Percentiles rank a stretch among this genome's conserved stretches.
These are phyloP conservation scores for Fraxinus paxiana DNA, from an alignment of 305 asterid species.

Conservation along the genomic window DNA sequence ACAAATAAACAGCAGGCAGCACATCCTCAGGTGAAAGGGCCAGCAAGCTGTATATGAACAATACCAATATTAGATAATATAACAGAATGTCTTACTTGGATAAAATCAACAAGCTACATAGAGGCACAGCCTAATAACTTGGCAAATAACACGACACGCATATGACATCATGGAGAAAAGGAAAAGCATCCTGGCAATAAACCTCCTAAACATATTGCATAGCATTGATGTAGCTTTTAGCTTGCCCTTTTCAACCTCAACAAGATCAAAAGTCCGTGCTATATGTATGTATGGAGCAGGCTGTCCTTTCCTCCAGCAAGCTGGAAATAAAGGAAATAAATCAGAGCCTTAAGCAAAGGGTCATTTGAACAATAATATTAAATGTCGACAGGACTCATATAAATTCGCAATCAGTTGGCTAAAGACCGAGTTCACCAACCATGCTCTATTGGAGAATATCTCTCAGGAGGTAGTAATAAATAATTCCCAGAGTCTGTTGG, in stretches of 20 bases:
- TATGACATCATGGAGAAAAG: constrained; percentile 13
- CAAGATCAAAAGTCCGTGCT: constrained; percentile 74
- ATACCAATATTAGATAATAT: constrained; percentile 25
- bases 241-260: constrained; percentile 85
- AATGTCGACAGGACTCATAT: constrained; percentile 9
- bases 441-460: constrained; percentile 62
- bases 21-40: constrained; percentile 84
- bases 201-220: constrained; percentile 97
- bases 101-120: background rate
- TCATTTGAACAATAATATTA: constrained; percentile 5
- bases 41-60: constrained; percentile 60
- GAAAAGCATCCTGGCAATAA: constrained; percentile 20
- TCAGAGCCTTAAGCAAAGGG: constrained; percentile 28
- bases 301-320: constrained; percentile 86
- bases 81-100: constrained; percentile 6
- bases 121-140: constrained; percentile 14
- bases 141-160: constrained; percentile 5
- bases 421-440: constrained; percentile 51
- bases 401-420: constrained; percentile 21
- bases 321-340: constrained; percentile 46
- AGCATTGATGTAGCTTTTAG: constrained; percentile 72
- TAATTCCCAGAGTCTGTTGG: constrained; percentile 39
- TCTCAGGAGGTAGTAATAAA: constrained; percentile 64
- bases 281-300: constrained; percentile 80
- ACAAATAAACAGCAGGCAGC: constrained; percentile 78